A percentile compares a stretch with the other conserved stretches of the same genome.
Evolutionary conservation across 1,284 basidiomycete species (phyloP).

Genomic region (Ustilago sp.): DNA sequence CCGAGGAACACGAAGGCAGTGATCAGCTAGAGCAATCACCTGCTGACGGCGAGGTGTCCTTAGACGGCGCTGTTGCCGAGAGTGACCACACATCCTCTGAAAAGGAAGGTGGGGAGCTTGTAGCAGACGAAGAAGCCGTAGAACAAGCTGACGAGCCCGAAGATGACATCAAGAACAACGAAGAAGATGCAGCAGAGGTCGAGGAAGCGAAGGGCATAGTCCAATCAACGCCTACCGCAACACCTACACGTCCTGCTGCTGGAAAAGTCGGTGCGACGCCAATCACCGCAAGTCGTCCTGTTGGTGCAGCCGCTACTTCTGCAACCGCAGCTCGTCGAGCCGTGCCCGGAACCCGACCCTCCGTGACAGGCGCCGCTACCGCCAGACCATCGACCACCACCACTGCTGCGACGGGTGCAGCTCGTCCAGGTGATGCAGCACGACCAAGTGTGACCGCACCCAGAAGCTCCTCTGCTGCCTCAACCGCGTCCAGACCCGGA

Average conservation of each 20-base stretch:
- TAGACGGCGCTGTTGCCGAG: slow-evolving; percentile 20
- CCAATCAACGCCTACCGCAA: slow-evolving; percentile 22
- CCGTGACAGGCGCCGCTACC: slow-evolving; percentile 22
- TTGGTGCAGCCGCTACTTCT: slow-evolving; percentile 11
- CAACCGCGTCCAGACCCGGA: slow-evolving; percentile 12
- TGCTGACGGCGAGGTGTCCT: slow-evolving; percentile 17
- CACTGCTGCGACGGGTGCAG: slow-evolving; percentile 6
- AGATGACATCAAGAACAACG: slow-evolving; percentile 12
- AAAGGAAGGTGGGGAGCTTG: slow-evolving; percentile 40
- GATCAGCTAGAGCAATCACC: slow-evolving; percentile 16
- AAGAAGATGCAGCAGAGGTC: slow-evolving; percentile 6
- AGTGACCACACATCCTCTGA: slow-evolving; percentile 45
- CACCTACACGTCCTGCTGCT: background rate
- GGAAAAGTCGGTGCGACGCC: slow-evolving; percentile 12
- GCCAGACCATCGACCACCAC: slow-evolving; percentile 14
- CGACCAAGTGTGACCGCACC: slow-evolving; percentile 26
- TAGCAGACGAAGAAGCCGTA: slow-evolving; percentile 12
- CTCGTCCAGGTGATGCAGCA: slow-evolving; percentile 26
- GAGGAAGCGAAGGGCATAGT: slow-evolving; percentile 14
- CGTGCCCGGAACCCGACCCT: slow-evolving; percentile 30
- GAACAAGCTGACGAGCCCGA: slow-evolving; percentile 6
- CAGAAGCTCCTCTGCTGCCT: slow-evolving; percentile 5
- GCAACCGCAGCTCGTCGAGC: slow-evolving; percentile 26
- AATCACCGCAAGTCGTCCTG: slow-evolving; percentile 1
- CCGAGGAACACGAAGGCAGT: slow-evolving; percentile 13